Percentiles rank a stretch among this genome's conserved stretches.
phyloP scores from a whole-genome alignment of 2,329 filamentous ascomycete species.

The Tolypocladium pustulatum region DNA sequence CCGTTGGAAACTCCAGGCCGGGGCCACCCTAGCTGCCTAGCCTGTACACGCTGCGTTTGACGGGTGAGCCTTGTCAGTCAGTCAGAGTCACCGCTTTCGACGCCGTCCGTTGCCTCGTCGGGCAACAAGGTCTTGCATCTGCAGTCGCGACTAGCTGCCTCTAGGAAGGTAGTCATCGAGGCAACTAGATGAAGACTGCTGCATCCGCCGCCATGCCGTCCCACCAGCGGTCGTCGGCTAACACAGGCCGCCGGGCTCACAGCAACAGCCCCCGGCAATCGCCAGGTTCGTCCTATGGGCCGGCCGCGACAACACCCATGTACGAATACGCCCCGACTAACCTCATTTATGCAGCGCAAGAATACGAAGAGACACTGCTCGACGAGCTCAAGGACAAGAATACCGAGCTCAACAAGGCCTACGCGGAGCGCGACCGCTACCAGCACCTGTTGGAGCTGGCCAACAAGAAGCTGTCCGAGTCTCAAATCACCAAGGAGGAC shows the following conservation, averaged over 20 bases:
- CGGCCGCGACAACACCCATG: neutral
- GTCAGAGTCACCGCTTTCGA: neutral
- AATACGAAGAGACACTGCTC: constrained; percentile 7
- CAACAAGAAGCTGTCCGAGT: constrained; percentile 18
- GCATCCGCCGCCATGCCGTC: constrained; percentile 5
- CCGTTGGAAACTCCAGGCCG: neutral
- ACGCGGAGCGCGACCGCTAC: constrained; percentile 13
- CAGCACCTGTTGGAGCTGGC: constrained; percentile 15
- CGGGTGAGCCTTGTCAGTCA: neutral
- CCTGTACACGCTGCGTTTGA: neutral
- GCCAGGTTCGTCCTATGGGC: constrained; percentile 1
- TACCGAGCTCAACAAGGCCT: constrained; percentile 13
- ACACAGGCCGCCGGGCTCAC: constrained; percentile 6
- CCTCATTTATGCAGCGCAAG: neutral
- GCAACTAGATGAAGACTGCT: neutral
- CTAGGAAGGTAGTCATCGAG: neutral
- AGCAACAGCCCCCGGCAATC: neutral
- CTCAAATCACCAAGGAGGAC: constrained; percentile 8
- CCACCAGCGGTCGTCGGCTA: constrained; percentile 8
- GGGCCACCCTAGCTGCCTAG: neutral
- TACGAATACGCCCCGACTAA: constrained; percentile 1
- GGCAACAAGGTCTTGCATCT: neutral
- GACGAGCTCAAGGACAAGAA: constrained; percentile 11
- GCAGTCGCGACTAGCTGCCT: neutral
- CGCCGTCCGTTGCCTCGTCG: neutral